phyloP scores from a whole-genome alignment of 768 basidiomycete genomes.

The Termitomyces sp. region DNA sequence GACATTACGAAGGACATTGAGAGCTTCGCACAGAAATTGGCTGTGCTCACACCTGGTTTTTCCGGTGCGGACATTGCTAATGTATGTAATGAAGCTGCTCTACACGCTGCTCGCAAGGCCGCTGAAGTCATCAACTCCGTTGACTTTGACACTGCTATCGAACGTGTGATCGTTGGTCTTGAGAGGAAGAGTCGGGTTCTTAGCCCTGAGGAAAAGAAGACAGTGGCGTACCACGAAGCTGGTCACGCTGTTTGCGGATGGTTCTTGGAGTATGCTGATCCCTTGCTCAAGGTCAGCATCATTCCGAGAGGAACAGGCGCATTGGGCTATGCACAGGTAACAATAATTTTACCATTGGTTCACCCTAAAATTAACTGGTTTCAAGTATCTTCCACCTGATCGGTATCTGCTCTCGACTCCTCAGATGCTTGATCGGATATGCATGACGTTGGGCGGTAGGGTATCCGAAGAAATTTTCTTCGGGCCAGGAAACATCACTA shows the following conservation, averaged over 20 bases:
- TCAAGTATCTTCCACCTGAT: conserved; percentile 89
- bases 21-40: conserved; percentile 84
- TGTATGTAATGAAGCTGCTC: conserved; percentile 96
- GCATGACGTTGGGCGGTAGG: conserved; percentile 97
- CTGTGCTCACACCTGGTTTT: conserved; percentile 95
- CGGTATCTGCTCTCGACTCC: conserved; percentile 94
- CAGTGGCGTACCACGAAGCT: conserved; percentile 98
- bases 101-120: conserved; percentile 86
- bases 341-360: conserved; percentile 14
- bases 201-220: conserved; percentile 95
- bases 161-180: conserved; percentile 94
- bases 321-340: conserved; percentile 91
- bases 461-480: conserved; percentile 99
- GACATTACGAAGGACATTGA: conserved; percentile 46
- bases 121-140: conserved; percentile 75
- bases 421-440: conserved; percentile 93
- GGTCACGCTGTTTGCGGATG: conserved; percentile 98
- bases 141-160: conserved; percentile 97
- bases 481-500: conserved; percentile 86
- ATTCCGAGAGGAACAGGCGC: conserved; percentile 96
- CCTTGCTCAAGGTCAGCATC: conserved; percentile 95
- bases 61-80: conserved; percentile 99
- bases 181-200: conserved; percentile 95
- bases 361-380: conserved; percentile 8
- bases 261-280: conserved; percentile 98